phyloP scores from a whole-genome alignment of 176 grass and related monocot genomes.

The Hsuehochloa calcarea region DNA sequence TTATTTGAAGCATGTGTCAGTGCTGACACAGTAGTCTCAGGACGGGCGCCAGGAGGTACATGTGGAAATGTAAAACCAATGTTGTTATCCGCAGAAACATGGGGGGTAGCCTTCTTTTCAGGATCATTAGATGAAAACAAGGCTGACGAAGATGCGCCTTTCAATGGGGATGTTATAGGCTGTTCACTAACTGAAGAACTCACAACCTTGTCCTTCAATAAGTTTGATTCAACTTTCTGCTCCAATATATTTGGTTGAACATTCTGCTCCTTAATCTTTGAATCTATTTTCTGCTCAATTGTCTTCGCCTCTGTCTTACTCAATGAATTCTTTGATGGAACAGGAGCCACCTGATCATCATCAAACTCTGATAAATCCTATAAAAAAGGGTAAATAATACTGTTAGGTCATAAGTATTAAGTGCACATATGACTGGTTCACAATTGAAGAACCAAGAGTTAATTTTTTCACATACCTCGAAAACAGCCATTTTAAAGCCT shows the following conservation, averaged over 20 bases:
- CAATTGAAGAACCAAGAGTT: neutral
- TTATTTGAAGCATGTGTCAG: constrained; percentile 30
- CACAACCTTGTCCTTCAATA: constrained; percentile 19
- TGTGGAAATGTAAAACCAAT: constrained; percentile 45
- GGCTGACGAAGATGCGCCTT: constrained; percentile 17
- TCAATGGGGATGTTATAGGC: constrained; percentile 15
- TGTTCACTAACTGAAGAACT: constrained; percentile 17
- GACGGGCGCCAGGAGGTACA: neutral
- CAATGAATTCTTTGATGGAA: constrained; percentile 22
- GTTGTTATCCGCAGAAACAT: constrained; percentile 30
- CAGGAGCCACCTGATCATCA: constrained; percentile 38
- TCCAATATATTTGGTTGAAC: constrained; percentile 26
- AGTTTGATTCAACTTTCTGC: constrained; percentile 33
- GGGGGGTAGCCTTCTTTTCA: constrained; percentile 33
- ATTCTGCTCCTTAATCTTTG: constrained; percentile 32
- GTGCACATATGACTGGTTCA: neutral
- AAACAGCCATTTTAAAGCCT: constrained; percentile 59
- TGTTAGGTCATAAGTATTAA: neutral
- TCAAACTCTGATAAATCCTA: constrained; percentile 53
- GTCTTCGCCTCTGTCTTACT: constrained; percentile 19
- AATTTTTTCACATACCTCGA: constrained; percentile 36
- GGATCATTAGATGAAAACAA: constrained; percentile 38
- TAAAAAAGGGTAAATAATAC: constrained; percentile 11
- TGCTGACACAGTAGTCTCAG: constrained; percentile 19
- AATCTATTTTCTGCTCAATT: constrained; percentile 30